A percentile compares a stretch with the other conserved stretches of the same genome.
Conservation (phyloP, 345 rosid species). For the Eucalyptus guilfoylei region DNA sequence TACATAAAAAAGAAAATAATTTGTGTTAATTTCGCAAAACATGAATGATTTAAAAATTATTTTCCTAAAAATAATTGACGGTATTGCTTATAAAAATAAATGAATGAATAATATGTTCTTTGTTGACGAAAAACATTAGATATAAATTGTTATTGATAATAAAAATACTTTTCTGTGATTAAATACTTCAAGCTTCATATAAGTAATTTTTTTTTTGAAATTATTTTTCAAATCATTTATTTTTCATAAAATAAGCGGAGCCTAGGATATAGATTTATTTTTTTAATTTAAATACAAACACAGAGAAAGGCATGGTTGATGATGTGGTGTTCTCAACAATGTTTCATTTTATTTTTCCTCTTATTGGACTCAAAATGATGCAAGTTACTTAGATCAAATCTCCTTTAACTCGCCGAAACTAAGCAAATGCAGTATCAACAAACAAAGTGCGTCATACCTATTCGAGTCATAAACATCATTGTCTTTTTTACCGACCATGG, state of each 20-base stretch:
- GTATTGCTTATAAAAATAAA: no score
- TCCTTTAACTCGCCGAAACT: not conserved
- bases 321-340: not conserved
- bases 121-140: no score
- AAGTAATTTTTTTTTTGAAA: no score
- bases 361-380: no score
- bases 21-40: not conserved
- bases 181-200: no score
- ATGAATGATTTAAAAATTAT: not conserved
- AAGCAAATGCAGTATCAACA: not conserved
- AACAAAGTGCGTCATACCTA: not conserved
- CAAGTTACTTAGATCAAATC: not conserved
- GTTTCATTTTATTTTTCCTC: no score
- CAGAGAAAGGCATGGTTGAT: not conserved
- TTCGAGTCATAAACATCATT: not conserved
- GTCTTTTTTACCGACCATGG: not conserved
- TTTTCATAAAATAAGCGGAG: no score
- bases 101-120: no score
- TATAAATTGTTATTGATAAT: not conserved
- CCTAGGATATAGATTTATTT: no score
- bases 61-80: fast-evolving
- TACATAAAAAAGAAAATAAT: not conserved
- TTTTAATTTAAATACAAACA: no score
- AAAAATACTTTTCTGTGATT: no score
- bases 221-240: no score